Conservation (phyloP, 2,329 filamentous ascomycete species). For the Trichophyton schoenleinii region DNA sequence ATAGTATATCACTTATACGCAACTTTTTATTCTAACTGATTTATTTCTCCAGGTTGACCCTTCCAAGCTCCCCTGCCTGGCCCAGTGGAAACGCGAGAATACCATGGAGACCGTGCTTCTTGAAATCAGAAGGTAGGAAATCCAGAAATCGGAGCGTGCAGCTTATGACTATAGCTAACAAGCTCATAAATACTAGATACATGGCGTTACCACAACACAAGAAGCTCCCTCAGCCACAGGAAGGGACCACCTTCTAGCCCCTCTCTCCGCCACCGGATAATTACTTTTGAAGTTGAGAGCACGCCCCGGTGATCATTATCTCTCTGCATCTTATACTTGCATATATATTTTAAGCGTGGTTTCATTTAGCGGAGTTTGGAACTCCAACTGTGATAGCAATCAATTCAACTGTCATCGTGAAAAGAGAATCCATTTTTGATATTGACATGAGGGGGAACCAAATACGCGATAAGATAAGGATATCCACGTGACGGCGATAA, state of each 20-base stretch:
- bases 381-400: not conserved
- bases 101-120: slow-evolving; percentile 92
- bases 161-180: not conserved
- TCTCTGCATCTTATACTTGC: not conserved
- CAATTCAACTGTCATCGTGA: not conserved
- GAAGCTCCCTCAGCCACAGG: slow-evolving; percentile 86
- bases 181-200: slow-evolving; percentile 47
- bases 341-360: not conserved
- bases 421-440: not conserved
- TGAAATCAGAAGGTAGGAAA: slow-evolving; percentile 60
- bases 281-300: not conserved
- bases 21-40: not conserved
- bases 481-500: not conserved
- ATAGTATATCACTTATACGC: not conserved
- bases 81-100: slow-evolving; percentile 82
- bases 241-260: slow-evolving; percentile 40
- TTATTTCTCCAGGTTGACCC: slow-evolving; percentile 55
- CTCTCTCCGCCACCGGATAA: not conserved
- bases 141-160: not conserved
- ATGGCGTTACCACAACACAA: slow-evolving; percentile 89
- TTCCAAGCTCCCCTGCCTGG: slow-evolving; percentile 67
- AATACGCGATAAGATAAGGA: not conserved
- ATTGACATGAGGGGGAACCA: not conserved
- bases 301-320: not conserved
- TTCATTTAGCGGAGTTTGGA: not conserved